Conservation (phyloP, 441 rosid genomes). For the Pelargonium hybrid region DNA sequence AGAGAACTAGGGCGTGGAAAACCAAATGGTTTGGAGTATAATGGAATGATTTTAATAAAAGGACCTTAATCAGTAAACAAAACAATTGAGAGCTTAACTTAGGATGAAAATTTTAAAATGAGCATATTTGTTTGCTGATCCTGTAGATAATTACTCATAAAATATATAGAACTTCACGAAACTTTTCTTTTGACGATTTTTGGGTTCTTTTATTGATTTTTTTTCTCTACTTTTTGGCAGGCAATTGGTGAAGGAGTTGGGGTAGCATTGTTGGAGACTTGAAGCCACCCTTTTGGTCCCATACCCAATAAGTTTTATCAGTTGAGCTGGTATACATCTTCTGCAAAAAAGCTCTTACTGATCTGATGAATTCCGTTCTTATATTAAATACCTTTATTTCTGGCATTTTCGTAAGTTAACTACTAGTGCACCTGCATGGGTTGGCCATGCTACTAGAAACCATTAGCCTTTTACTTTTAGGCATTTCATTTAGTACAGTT, state of each 20-base stretch:
- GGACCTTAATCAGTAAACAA: neutral
- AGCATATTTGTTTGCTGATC: neutral
- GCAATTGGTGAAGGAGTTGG: slow-evolving; percentile 5
- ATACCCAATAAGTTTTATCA: neutral
- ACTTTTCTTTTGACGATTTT: neutral
- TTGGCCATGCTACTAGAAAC: neutral
- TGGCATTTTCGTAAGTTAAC: neutral
- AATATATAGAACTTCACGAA: neutral
- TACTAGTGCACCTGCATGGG: neutral
- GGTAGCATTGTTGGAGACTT: neutral
- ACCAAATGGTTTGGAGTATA: neutral
- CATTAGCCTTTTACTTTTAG: neutral
- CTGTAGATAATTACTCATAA: neutral
- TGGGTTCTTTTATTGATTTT: neutral
- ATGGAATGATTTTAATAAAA: neutral
- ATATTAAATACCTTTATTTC: neutral
- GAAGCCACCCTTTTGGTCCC: neutral
- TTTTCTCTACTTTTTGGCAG: neutral
- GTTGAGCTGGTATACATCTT: neutral
- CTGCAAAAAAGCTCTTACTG: neutral
- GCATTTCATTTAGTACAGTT: neutral
- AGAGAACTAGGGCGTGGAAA: neutral
- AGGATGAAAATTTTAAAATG: neutral
- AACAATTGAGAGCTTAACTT: neutral
- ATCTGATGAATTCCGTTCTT: slow-evolving; percentile 6